These are phyloP conservation scores for Chamaenerion angustifolium DNA, from an alignment of 345 rosid species.

Conservation along the genomic window DNA sequence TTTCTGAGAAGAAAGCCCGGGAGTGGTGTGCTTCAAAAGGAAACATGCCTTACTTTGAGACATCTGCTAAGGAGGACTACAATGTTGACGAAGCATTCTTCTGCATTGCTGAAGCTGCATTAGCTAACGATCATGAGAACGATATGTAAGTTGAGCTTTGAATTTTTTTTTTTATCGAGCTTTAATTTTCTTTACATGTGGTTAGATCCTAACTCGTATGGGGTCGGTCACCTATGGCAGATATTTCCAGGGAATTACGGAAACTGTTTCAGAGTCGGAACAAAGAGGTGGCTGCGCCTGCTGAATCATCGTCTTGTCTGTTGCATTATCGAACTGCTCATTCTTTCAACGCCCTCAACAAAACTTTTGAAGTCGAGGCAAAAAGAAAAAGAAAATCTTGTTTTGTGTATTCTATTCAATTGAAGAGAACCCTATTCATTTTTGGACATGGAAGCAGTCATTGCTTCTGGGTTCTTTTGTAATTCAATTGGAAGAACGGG, in stretches of 20 bases:
- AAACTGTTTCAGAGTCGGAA: conserved; percentile 43
- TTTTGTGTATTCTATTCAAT: too few species aligned
- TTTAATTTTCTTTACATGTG: not conserved
- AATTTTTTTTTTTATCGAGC: too few species aligned
- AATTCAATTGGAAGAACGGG: too few species aligned
- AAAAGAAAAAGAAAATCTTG: too few species aligned
- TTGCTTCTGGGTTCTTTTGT: too few species aligned
- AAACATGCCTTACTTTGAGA: conserved; percentile 59
- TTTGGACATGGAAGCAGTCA: too few species aligned
- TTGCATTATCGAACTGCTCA: too few species aligned
- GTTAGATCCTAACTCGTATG: too few species aligned
- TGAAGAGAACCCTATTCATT: too few species aligned
- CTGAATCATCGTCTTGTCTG: conserved; percentile 10
- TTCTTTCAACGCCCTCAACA: too few species aligned
- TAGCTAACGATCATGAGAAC: conserved; percentile 35
- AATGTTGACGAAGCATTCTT: conserved; percentile 71
- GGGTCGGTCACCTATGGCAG: conserved; percentile 15
- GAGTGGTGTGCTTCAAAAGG: conserved; percentile 71
- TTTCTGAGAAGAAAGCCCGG: conserved; percentile 47
- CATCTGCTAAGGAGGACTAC: conserved; percentile 68
- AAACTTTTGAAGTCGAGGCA: too few species aligned
- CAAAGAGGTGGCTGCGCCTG: conserved; percentile 61
- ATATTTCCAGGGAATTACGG: conserved; percentile 40
- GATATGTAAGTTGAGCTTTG: conserved; percentile 27
- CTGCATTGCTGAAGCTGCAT: conserved; percentile 42